phyloP scores from a whole-genome alignment of 1,284 basidiomycete genomes.

The Entoloma clypeatum region DNA sequence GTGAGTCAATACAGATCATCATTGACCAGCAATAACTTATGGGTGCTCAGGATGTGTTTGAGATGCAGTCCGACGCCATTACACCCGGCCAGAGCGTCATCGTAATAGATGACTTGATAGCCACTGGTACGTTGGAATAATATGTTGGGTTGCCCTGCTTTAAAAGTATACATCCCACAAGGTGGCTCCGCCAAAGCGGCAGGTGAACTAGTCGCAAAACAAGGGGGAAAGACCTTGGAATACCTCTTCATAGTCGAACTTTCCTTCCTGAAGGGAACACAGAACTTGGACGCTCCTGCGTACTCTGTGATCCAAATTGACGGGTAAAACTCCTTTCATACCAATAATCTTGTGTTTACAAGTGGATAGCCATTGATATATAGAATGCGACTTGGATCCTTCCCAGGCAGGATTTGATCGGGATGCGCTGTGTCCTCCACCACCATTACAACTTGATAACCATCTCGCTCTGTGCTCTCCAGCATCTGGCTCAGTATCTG shows the following conservation, averaged over 20 bases:
- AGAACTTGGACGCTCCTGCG: slow-evolving; percentile 81
- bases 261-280: slow-evolving; percentile 75
- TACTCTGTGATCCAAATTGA: slow-evolving; percentile 83
- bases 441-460: slow-evolving; percentile 48
- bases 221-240: slow-evolving; percentile 83
- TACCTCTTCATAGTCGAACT: slow-evolving; percentile 95
- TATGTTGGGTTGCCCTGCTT: not conserved
- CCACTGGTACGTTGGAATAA: slow-evolving; percentile 65
- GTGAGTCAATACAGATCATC: slow-evolving; percentile 40
- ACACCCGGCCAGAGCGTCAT: slow-evolving; percentile 81
- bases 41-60: slow-evolving; percentile 73
- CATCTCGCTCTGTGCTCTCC: slow-evolving; percentile 41
- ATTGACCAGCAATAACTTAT: not conserved
- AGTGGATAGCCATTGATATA: slow-evolving; percentile 76
- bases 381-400: slow-evolving; percentile 47
- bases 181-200: slow-evolving; percentile 95
- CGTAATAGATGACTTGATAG: slow-evolving; percentile 94
- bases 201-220: slow-evolving; percentile 82
- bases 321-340: slow-evolving; percentile 53
- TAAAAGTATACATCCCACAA: slow-evolving; percentile 26
- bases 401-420: slow-evolving; percentile 19
- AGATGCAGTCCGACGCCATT: slow-evolving; percentile 92
- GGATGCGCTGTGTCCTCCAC: slow-evolving; percentile 31
- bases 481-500: slow-evolving; percentile 52
- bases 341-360: slow-evolving; percentile 67